Evolutionary conservation across 805 yeast species (phyloP), one percentile per base, ranked within the genome.

Genomic region (Hyphopichia homilentoma): DNA sequence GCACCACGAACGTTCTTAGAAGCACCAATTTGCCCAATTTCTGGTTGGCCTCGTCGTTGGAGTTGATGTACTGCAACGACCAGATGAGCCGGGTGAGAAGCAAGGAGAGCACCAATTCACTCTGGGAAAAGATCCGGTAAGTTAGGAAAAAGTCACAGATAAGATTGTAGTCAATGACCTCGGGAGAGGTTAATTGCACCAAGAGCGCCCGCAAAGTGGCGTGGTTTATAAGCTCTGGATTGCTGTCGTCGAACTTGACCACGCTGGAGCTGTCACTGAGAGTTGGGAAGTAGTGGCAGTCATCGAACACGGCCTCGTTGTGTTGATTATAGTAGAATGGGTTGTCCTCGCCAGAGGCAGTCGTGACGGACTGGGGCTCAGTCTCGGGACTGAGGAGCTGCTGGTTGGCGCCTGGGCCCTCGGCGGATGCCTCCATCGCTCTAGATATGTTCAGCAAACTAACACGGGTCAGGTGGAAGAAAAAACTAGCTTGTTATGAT

Each of bases 141-240:
- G 95, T 80, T 31, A 90, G 69, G 54, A 90, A 85, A 54, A 93
- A 88, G 60, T 93, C 97, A 29, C 89, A 75, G 34, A 89, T 62
- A 24, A 83, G 69, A 40, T 78, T 75, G 54, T 90, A 90, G 54
- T 87, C 89, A 12, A 90, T 73, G 5, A 77, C 59, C 36, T 77
- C 75, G 4, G 93, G 89, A 7, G 85, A 76, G 2, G 95, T 81
- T 19, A 81, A 52, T 44, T 79, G 78, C 6, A 75, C 77, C 7
- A 81, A 56, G 13, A 81, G 54, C 4, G 80, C 72, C 36, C 48
- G 52, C n/a, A 65, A 34, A 2, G 69, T 64, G 21, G 63, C 70
- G 32, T 52, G 57, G 40, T 54, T 61, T 27, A 66, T 48, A 24
- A 57, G 35, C 6, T 59, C 63, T 1, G 59, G 53, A 32, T 55